phyloP scores from a whole-genome alignment of 805 yeast species.

The Kurtzmaniella fragi region DNA sequence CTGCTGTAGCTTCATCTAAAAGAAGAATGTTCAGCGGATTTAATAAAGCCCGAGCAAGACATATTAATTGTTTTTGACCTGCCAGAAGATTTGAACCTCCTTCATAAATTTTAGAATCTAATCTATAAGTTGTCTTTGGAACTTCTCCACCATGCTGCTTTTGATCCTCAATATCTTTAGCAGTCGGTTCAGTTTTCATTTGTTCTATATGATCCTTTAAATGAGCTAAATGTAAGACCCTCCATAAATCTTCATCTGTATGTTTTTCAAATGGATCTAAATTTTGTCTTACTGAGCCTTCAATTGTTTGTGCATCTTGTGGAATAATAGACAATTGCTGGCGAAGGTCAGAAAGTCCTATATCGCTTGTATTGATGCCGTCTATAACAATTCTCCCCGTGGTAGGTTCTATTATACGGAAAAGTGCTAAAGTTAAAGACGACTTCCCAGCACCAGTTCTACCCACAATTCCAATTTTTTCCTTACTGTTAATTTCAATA shows the following conservation, averaged over 20 bases:
- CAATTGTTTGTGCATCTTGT: slow-evolving; percentile 89
- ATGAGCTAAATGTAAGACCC: slow-evolving; percentile 72
- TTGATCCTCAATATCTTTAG: slow-evolving; percentile 11
- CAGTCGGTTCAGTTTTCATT: slow-evolving; percentile 42
- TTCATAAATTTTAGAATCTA: slow-evolving; percentile 27
- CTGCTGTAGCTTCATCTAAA: slow-evolving; percentile 74
- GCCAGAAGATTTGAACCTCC: slow-evolving; percentile 35
- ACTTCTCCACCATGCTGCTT: slow-evolving; percentile 16
- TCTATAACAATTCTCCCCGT: slow-evolving; percentile 71
- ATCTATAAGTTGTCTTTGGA: slow-evolving; percentile 12
- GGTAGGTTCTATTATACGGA: slow-evolving; percentile 77
- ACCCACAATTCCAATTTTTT: slow-evolving; percentile 93
- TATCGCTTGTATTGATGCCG: slow-evolving; percentile 55
- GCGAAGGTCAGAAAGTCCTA: slow-evolving; percentile 78
- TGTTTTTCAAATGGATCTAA: slow-evolving; percentile 73
- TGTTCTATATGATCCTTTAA: slow-evolving; percentile 57
- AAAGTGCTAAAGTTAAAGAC: slow-evolving; percentile 76
- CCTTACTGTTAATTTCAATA: slow-evolving; percentile 61
- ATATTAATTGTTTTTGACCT: slow-evolving; percentile 35
- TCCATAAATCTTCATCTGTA: slow-evolving; percentile 80
- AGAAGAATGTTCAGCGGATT: slow-evolving; percentile 66
- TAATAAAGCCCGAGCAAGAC: slow-evolving; percentile 35
- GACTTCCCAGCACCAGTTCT: slow-evolving; percentile 97
- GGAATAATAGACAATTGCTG: slow-evolving; percentile 81
- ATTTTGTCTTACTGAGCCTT: slow-evolving; percentile 80